Percentiles rank a stretch among this genome's conserved stretches.
phyloP scores from a whole-genome alignment of 176 grass and related monocot genomes.

The Aegilops tauschii region DNA sequence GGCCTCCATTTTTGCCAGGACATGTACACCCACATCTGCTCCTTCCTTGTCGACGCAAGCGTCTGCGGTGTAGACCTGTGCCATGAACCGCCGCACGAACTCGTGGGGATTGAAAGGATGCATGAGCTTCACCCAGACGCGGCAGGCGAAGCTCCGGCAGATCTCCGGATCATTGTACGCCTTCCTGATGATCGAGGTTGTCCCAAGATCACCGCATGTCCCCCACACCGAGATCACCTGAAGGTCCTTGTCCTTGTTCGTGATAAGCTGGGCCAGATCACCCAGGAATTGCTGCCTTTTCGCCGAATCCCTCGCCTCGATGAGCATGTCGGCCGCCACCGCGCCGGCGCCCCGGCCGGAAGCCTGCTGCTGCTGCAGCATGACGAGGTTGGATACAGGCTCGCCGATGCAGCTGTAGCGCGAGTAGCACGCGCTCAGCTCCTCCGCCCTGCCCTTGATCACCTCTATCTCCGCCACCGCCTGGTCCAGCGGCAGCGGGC shows the following conservation, averaged over 20 bases:
- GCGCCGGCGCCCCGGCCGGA: background rate
- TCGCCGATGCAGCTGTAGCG: background rate
- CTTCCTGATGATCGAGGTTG: background rate
- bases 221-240: constrained; percentile 28
- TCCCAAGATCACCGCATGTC: background rate
- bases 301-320: background rate
- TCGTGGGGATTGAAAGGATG: constrained; percentile 2
- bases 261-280: background rate
- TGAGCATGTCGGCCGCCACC: background rate
- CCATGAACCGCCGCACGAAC: background rate
- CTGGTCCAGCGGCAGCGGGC: background rate
- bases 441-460: constrained; percentile 4
- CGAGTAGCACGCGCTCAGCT: background rate
- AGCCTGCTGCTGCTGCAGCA: background rate
- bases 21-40: background rate
- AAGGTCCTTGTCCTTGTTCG: fast-evolving
- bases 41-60: background rate
- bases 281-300: background rate
- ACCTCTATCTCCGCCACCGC: background rate
- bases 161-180: background rate
- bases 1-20: background rate
- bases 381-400: background rate
- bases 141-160: background rate
- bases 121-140: constrained; percentile 25
- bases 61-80: background rate